These are phyloP conservation scores for Kodamaea anthophila DNA, from an alignment of 1,139 yeast genomes.

Conservation along the genomic window DNA sequence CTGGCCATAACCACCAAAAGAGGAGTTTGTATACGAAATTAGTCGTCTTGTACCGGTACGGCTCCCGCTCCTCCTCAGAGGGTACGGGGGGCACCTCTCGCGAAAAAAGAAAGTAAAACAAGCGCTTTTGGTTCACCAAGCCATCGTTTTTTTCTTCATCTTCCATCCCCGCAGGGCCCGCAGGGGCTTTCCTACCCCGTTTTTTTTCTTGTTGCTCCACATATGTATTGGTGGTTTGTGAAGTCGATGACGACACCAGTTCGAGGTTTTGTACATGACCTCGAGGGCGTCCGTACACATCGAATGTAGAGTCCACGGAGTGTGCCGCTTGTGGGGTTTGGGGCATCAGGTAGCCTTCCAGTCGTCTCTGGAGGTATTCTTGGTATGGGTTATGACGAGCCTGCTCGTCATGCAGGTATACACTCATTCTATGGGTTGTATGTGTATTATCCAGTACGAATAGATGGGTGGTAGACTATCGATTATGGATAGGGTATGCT, in stretches of 20 bases:
- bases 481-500: too few species aligned
- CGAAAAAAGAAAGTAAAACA: slow-evolving; percentile 24
- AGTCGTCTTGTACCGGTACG: slow-evolving; percentile 32
- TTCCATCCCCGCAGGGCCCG: slow-evolving; percentile 3
- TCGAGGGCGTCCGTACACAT: slow-evolving; percentile 5
- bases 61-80: slow-evolving; percentile 29
- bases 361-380: slow-evolving; percentile 4
- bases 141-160: slow-evolving; percentile 7
- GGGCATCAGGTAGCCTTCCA: slow-evolving; percentile 5
- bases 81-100: slow-evolving; percentile 31
- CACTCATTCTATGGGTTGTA: neutral
- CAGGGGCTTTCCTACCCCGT: slow-evolving; percentile 2
- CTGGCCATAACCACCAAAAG: slow-evolving; percentile 40
- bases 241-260: slow-evolving; percentile 7
- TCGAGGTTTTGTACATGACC: slow-evolving; percentile 3
- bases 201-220: slow-evolving; percentile 4
- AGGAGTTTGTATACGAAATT: slow-evolving; percentile 23
- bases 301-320: slow-evolving; percentile 3
- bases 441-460: too few species aligned
- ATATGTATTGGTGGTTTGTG: slow-evolving; percentile 6
- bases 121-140: slow-evolving; percentile 14
- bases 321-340: slow-evolving; percentile 6
- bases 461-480: too few species aligned
- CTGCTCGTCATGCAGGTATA: neutral
- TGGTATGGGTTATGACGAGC: slow-evolving; percentile 5